Conservation (phyloP, 148 eudicot genomes). For the Nepenthes mirabilis region DNA sequence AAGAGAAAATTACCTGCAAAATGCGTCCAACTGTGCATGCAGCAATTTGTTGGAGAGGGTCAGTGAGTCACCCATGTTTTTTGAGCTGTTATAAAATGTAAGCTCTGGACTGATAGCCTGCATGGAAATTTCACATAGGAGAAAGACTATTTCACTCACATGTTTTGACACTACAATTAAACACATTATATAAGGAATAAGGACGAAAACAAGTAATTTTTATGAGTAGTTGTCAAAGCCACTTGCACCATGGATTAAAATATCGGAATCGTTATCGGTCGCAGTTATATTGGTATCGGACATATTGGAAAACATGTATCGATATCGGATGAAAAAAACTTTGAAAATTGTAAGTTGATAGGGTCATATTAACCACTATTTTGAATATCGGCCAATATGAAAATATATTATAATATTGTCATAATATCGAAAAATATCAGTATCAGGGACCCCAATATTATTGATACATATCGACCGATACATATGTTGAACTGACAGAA, state of each 20-base stretch:
- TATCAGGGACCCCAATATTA: too few species aligned
- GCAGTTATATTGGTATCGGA: too few species aligned
- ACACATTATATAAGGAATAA: background rate
- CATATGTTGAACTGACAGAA: too few species aligned
- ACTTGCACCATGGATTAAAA: background rate
- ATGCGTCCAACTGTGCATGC: conserved; percentile 84
- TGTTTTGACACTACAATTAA: background rate
- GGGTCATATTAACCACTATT: too few species aligned
- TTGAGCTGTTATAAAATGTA: conserved; percentile 80
- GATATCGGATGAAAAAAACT: too few species aligned
- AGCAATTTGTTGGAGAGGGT: conserved; percentile 74
- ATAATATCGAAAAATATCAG: too few species aligned
- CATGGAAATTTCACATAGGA: conserved; percentile 8
- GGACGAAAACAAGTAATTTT: background rate
- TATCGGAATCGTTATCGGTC: too few species aligned
- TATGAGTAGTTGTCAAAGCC: background rate
- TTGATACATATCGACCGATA: too few species aligned
- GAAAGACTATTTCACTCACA: background rate
- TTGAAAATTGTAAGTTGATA: too few species aligned
- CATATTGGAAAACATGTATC: too few species aligned
- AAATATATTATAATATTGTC: too few species aligned
- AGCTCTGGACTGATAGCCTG: conserved; percentile 98
- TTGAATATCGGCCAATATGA: too few species aligned
- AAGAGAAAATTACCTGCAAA: conserved; percentile 48
- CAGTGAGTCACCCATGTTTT: conserved; percentile 42